Base-by-base conservation (phyloP, 2,329 filamentous ascomycete genomes). In the Albophoma yamanashiensis region DNA sequence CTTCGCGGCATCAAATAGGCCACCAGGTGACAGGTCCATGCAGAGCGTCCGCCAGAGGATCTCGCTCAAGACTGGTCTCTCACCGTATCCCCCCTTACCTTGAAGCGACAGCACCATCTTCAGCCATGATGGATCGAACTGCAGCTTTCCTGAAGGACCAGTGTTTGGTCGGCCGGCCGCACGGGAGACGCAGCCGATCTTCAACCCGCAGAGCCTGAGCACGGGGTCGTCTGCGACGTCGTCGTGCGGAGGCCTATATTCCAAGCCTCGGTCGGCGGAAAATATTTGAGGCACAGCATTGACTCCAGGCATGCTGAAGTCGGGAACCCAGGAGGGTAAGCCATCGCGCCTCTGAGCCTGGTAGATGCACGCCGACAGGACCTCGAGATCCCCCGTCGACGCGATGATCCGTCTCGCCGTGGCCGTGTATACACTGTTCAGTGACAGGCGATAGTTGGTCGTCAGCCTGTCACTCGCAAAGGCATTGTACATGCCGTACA, bases 41-140 rank as follows among this genome's bases (percentile, higher is more conserved):
- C 67, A 69, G 20, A 69, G 59, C 1, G 67, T 68, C n/a, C 60
- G 62, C 67, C 67, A 69, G 3, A 68, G 63, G 9, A 64, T 58
- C 27, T 63, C 61, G 2, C 66, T 64, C 27, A 69, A 22, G 36
- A 57, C 22, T 7, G 57, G 45, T 31, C 53, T 58, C 15, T 59
- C 57, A 20, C 20, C 53, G 42, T 55, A 50, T 27, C 22, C 55
- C 25, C 43, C 59, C 20, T 58, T 57, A 2, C 50, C 58, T 20
- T 59, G 63, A 3, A 68, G 55, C 3, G 66, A 67, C 25, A 68
- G 56, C 6, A 60, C 56, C 42, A 69, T 34, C 17, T 57, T 60
- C 9, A 69, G 38, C 66, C 66, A 68, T 3, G 62, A 62, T 2
- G 60, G 61, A 36, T 68, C 63, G 58, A 68, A 68, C 4, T 62